Conservation (phyloP, 139 green algal genomes). For the Tetradesmus obliquus region DNA sequence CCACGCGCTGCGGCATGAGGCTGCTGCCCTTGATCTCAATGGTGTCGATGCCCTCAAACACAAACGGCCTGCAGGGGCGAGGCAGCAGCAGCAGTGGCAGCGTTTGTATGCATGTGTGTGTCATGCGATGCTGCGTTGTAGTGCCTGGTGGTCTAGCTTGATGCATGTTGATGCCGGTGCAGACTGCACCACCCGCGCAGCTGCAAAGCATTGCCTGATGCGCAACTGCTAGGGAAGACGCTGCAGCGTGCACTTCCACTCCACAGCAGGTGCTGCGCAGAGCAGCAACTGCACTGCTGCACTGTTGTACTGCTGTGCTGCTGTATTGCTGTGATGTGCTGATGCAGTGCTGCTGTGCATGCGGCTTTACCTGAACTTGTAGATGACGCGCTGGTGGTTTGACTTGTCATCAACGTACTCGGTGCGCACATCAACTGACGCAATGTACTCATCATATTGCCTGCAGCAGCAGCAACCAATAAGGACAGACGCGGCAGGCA, state of each 20-base stretch:
- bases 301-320: no score
- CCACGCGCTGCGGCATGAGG: constrained; percentile 60
- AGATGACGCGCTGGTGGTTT: constrained; percentile 71
- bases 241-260: no score
- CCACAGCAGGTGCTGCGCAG: no score
- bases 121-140: no score
- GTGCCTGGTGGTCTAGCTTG: no score
- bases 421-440: constrained; percentile 62
- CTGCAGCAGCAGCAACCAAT: constrained; percentile 27
- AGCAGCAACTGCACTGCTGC: no score
- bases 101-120: no score
- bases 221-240: no score
- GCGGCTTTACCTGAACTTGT: constrained; percentile 54
- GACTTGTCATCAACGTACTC: constrained; percentile 68
- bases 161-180: no score
- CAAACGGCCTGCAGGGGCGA: constrained; percentile 45
- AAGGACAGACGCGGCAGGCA: not conserved
- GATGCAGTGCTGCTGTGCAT: no score
- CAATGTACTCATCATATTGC: constrained; percentile 72
- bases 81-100: not conserved
- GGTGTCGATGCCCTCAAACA: constrained; percentile 65
- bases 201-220: no score
- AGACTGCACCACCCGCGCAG: no score
- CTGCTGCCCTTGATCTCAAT: constrained; percentile 68
- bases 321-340: not conserved